Evolutionary conservation across 352 stramenopile species (phyloP).

Genomic region (Phytopythium sindhum): DNA sequence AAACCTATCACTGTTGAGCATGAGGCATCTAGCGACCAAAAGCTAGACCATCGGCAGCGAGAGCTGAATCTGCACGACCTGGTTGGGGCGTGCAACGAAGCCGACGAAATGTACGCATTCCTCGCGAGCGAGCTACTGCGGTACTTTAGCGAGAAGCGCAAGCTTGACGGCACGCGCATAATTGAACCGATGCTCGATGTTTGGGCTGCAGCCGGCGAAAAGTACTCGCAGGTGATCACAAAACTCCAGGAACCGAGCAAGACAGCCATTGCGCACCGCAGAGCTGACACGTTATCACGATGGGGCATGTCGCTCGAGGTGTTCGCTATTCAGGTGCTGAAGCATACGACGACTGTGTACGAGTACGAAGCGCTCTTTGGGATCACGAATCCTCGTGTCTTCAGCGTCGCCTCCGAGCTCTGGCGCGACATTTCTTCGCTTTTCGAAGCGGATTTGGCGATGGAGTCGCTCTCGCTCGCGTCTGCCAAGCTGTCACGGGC

Average conservation of each 20-base stretch:
- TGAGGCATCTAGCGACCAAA: background rate
- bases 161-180: slow-evolving; percentile 24
- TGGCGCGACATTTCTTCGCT: slow-evolving; percentile 27
- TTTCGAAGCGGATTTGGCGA: slow-evolving; percentile 49
- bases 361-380: slow-evolving; percentile 57
- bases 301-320: slow-evolving; percentile 63
- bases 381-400: slow-evolving; percentile 54
- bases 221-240: slow-evolving; percentile 56
- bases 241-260: slow-evolving; percentile 21
- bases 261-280: background rate
- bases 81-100: slow-evolving; percentile 30
- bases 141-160: slow-evolving; percentile 22
- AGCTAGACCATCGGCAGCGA: slow-evolving; percentile 3
- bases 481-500: slow-evolving; percentile 50
- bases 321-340: slow-evolving; percentile 60
- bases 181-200: slow-evolving; percentile 66
- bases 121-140: slow-evolving; percentile 41
- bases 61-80: slow-evolving; percentile 14
- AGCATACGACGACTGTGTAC: slow-evolving; percentile 53
- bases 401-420: slow-evolving; percentile 27
- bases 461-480: slow-evolving; percentile 60
- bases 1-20: background rate
- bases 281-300: slow-evolving; percentile 33
- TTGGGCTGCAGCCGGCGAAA: slow-evolving; percentile 60
- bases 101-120: slow-evolving; percentile 63